A percentile compares a stretch with the other conserved stretches of the same genome.
phyloP scores from a whole-genome alignment of 2,329 filamentous ascomycete genomes.

The Claviceps africana region DNA sequence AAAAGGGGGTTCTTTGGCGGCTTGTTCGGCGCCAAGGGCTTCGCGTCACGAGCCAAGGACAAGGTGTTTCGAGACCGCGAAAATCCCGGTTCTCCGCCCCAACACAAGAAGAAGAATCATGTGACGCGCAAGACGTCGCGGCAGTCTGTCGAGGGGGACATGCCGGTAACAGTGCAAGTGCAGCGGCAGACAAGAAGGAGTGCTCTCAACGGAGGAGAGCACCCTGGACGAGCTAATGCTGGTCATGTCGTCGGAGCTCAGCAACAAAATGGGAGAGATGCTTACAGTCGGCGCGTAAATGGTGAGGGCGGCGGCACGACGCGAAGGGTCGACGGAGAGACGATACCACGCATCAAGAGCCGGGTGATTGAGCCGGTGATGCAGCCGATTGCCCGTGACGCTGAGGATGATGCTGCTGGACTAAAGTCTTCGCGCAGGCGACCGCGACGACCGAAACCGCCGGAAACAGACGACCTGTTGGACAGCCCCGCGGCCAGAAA shows the following conservation, averaged over 20 bases:
- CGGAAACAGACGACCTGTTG: slow-evolving; percentile 8
- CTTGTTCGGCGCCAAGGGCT: slow-evolving; percentile 35
- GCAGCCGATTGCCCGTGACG: background rate
- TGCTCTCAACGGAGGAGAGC: background rate
- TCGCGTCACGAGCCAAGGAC: slow-evolving; percentile 12
- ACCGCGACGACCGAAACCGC: slow-evolving; percentile 25
- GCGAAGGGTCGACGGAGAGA: background rate
- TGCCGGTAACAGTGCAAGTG: background rate
- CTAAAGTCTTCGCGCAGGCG: slow-evolving; percentile 24
- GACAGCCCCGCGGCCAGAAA: background rate
- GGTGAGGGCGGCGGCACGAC: background rate
- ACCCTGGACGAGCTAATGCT: background rate
- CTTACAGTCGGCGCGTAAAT: background rate
- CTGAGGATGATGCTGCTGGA: background rate
- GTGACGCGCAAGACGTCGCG: background rate
- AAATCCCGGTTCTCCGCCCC: background rate
- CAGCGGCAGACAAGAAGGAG: background rate
- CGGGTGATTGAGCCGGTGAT: background rate
- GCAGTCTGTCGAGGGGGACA: background rate
- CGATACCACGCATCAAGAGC: slow-evolving; percentile 1
- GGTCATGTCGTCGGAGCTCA: background rate
- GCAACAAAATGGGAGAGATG: background rate
- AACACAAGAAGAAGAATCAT: background rate
- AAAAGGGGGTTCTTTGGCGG: slow-evolving; percentile 34
- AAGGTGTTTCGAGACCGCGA: slow-evolving; percentile 5